Conservation (phyloP, 2,329 filamentous ascomycete species). For the Emmonsiellopsis sp. region DNA sequence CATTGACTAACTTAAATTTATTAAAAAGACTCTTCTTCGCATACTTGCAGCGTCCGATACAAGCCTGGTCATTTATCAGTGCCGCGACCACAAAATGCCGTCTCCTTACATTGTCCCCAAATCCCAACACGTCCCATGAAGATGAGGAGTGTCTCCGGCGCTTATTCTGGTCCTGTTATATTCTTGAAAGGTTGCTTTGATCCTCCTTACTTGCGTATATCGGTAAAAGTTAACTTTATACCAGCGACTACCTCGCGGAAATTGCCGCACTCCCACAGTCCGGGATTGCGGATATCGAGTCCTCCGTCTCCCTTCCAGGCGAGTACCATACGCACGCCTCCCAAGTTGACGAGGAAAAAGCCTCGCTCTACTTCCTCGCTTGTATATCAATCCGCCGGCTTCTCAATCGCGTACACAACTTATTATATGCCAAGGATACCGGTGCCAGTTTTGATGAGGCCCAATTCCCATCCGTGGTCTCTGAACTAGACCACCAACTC, state of each 20-base stretch:
- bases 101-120: slow-evolving; percentile 38
- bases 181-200: slow-evolving; percentile 38
- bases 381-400: slow-evolving; percentile 35
- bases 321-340: slow-evolving; percentile 37
- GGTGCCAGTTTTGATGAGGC: slow-evolving; percentile 37
- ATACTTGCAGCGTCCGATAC: slow-evolving; percentile 41
- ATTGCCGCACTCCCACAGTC: slow-evolving; percentile 42
- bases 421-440: slow-evolving; percentile 39
- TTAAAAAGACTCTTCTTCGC: slow-evolving; percentile 38
- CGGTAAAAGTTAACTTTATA: neutral
- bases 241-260: slow-evolving; percentile 44
- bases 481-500: slow-evolving; percentile 25
- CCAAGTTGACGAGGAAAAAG: slow-evolving; percentile 34
- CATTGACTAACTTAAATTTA: neutral
- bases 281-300: slow-evolving; percentile 44
- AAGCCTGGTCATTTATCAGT: slow-evolving; percentile 45
- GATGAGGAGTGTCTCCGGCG: slow-evolving; percentile 40
- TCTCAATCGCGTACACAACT: slow-evolving; percentile 18
- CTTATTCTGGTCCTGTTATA: slow-evolving; percentile 48
- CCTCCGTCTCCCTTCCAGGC: slow-evolving; percentile 40
- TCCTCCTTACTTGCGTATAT: neutral
- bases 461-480: slow-evolving; percentile 40
- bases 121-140: slow-evolving; percentile 25
- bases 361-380: slow-evolving; percentile 44
- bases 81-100: slow-evolving; percentile 43